Evolutionary conservation across 306 rosid genomes (phyloP), one percentile per base, ranked within the genome.

Genomic region (Malus asiatica): DNA sequence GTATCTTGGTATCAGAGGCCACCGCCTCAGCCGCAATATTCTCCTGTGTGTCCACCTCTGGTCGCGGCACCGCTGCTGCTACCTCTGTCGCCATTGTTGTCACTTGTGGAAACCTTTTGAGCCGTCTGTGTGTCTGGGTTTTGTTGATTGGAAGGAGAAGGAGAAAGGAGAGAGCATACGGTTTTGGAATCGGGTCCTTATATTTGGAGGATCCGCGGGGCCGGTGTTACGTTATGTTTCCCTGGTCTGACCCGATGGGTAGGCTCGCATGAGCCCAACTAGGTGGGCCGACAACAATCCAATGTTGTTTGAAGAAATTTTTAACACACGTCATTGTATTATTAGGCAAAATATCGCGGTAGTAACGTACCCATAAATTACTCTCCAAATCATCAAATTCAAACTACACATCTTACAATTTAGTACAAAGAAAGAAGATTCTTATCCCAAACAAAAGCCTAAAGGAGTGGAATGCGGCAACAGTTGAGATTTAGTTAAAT

Each of bases 1-100:
- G 80, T 18, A 8, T 66, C 77, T 67, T 83, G 1, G 66, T 18
- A 57, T 68, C 78, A 22, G 42, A 70, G 38, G 80, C 61, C 42
- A 18, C 79, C 29, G 23, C 63, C 53, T 70, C 76, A 38, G 70
- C 0, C 30, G 79, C 42, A 61, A 7, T 72, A 59, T 45, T 32
- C 5, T 11, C 73, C 63, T 68, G 67, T 33, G 74, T 70, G 61
- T 29, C 77, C 22, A 15, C 9, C 19, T 11, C 4, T 16, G 70
- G 32, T 35, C 14, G 45, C 13, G 69, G 59, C 58, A 70, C 73
- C 14, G 40, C 77, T 11, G 72, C 46, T 27, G 84, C 83, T 30
- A 77, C 76, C 80, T 92, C 98, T 48, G 85, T 86, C 78, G 91
- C 90, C 98, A 94, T 95, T 53, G 76, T 19, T 51, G 19, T 22